phyloP scores from a whole-genome alignment of 768 basidiomycete species.

The Naganishia onofrii region DNA sequence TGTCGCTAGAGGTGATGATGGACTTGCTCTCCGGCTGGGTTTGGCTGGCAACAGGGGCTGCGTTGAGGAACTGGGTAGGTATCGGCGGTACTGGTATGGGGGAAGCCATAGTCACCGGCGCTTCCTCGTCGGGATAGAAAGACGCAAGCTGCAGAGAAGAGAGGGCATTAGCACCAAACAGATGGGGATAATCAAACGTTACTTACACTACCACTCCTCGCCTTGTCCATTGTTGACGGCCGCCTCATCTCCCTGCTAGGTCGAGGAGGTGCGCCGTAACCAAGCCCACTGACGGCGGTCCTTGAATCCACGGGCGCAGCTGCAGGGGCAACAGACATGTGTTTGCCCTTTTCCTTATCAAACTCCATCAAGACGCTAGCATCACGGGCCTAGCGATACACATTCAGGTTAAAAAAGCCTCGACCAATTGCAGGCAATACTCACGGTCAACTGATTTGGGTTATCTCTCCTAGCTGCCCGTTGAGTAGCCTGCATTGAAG shows the following conservation, averaged over 20 bases:
- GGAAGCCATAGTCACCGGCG: slow-evolving; percentile 6
- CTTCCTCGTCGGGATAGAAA: slow-evolving; percentile 15
- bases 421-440: not conserved
- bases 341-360: slow-evolving; percentile 51
- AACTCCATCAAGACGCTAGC: slow-evolving; percentile 64
- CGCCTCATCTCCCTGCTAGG: slow-evolving; percentile 32
- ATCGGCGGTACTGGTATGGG: slow-evolving; percentile 15
- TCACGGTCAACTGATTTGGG: slow-evolving; percentile 65
- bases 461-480: slow-evolving; percentile 80
- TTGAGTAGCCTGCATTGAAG: slow-evolving; percentile 80
- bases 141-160: not conserved
- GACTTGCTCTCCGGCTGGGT: not conserved
- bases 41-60: slow-evolving; percentile 15
- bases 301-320: slow-evolving; percentile 48
- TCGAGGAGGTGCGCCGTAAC: slow-evolving; percentile 46
- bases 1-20: slow-evolving; percentile 29
- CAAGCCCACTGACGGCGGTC: slow-evolving; percentile 51
- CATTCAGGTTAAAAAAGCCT: slow-evolving; percentile 32
- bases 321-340: slow-evolving; percentile 48
- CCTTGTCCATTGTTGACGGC: slow-evolving; percentile 23
- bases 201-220: slow-evolving; percentile 25
- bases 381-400: slow-evolving; percentile 56
- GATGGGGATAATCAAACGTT: not conserved
- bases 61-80: slow-evolving; percentile 21
- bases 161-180: too few relatives aligned